Evolutionary conservation across 352 stramenopile genomes (phyloP).

Genomic region (Pythium sukuiense): DNA sequence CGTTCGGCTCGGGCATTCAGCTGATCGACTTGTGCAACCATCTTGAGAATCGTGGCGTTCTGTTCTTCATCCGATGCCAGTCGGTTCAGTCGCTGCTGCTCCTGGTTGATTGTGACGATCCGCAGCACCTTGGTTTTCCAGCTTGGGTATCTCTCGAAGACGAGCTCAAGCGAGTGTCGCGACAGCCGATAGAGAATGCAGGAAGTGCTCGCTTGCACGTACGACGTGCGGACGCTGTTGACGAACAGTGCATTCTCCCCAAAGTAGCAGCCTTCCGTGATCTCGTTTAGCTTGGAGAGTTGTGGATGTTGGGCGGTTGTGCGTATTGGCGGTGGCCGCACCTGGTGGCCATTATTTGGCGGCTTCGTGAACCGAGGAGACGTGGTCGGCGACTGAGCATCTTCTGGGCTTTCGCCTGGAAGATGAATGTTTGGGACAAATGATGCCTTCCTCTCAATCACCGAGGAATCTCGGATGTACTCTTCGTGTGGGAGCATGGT

Average conservation of each 20-base stretch:
- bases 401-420: not conserved
- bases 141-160: slow-evolving; percentile 67
- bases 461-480: slow-evolving; percentile 28
- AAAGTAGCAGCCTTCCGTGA: slow-evolving; percentile 58
- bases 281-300: slow-evolving; percentile 54
- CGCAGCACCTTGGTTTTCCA: slow-evolving; percentile 75
- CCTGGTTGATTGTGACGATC: slow-evolving; percentile 56
- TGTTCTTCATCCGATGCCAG: slow-evolving; percentile 43
- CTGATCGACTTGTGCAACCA: slow-evolving; percentile 36
- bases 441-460: slow-evolving; percentile 28
- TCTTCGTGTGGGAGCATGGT: slow-evolving; percentile 45
- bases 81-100: slow-evolving; percentile 49
- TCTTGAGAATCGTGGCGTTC: slow-evolving; percentile 29
- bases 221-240: slow-evolving; percentile 58
- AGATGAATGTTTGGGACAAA: not conserved
- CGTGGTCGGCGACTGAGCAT: not conserved
- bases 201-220: slow-evolving; percentile 55
- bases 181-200: slow-evolving; percentile 77
- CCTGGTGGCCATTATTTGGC: not conserved
- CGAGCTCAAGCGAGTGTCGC: slow-evolving; percentile 57
- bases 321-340: not conserved
- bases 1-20: slow-evolving; percentile 35
- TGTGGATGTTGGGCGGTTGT: slow-evolving; percentile 20
- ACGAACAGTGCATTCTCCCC: slow-evolving; percentile 68
- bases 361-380: not conserved